A percentile compares a stretch with the other conserved stretches of the same genome.
Conservation (phyloP, 169 alveolate species). For the Amoebophrya sp. region DNA sequence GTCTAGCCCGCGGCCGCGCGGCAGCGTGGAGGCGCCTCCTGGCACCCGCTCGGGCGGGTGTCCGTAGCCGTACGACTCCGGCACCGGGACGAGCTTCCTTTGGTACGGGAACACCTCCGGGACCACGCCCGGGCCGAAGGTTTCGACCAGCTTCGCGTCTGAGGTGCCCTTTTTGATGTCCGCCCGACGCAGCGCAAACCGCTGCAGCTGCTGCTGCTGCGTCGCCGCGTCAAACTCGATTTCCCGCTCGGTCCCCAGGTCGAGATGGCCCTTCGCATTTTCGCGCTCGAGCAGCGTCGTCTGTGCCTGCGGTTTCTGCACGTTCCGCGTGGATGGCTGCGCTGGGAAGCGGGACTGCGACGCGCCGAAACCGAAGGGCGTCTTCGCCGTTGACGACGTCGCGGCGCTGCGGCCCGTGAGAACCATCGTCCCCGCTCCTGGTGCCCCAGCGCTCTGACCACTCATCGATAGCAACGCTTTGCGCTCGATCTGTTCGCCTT, state of each 20-base stretch:
- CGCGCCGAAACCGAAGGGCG: no score
- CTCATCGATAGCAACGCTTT: no score
- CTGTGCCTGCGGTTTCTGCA: no score
- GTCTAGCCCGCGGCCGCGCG: neutral
- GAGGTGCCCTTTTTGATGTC: neutral
- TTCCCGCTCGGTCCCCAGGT: neutral
- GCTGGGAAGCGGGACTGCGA: no score
- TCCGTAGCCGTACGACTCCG: neutral
- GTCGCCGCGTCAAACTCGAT: neutral
- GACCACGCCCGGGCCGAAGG: neutral
- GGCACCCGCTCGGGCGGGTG: neutral
- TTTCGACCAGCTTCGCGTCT: neutral
- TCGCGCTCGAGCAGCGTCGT: neutral
- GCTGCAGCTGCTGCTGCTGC: neutral
- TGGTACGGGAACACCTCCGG: neutral
- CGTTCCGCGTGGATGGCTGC: no score
- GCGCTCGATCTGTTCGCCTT: no score
- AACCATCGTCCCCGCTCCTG: no score
- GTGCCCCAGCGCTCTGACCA: no score
- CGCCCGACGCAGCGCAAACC: neutral
- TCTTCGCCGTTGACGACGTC: no score
- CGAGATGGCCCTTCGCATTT: neutral
- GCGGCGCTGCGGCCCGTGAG: no score
- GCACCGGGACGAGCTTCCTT: neutral
- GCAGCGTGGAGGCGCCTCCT: no score